Conservation (phyloP, 2,329 filamentous ascomycete genomes). For the Beauveria bassiana region DNA sequence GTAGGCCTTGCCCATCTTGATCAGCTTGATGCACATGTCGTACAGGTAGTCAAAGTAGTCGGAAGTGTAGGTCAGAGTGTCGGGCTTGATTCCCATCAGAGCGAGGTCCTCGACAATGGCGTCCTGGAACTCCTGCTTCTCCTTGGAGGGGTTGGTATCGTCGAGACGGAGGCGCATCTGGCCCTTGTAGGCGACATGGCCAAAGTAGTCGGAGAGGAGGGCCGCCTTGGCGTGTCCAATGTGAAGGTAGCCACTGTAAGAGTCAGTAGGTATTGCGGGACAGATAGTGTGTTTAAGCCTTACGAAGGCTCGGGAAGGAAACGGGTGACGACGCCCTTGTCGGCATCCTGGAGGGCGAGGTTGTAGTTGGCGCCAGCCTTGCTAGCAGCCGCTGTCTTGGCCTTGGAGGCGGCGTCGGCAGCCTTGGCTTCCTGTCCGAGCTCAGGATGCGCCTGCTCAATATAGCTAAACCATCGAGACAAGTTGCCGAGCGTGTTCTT, state of each 20-base stretch:
- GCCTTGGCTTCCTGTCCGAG: slow-evolving; percentile 62
- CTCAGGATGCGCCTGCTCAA: slow-evolving; percentile 76
- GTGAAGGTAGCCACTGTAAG: slow-evolving; percentile 68
- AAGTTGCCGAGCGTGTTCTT: slow-evolving; percentile 71
- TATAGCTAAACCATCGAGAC: slow-evolving; percentile 77
- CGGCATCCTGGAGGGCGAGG: slow-evolving; percentile 74
- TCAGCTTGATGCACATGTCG: slow-evolving; percentile 74
- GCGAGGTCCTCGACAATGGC: slow-evolving; percentile 86
- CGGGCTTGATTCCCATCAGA: slow-evolving; percentile 86
- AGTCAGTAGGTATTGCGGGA: slow-evolving; percentile 7
- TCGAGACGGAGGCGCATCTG: slow-evolving; percentile 89
- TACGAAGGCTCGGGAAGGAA: slow-evolving; percentile 92
- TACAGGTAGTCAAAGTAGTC: slow-evolving; percentile 95
- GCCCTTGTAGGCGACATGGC: slow-evolving; percentile 85
- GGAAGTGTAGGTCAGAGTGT: slow-evolving; percentile 80
- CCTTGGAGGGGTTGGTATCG: slow-evolving; percentile 94
- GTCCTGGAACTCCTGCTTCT: slow-evolving; percentile 95
- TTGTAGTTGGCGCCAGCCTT: slow-evolving; percentile 84
- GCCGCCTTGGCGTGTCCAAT: slow-evolving; percentile 95
- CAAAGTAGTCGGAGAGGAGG: slow-evolving; percentile 92
- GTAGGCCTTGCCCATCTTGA: slow-evolving; percentile 82
- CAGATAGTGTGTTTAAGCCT: slow-evolving; percentile 23
- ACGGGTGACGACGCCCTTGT: slow-evolving; percentile 82
- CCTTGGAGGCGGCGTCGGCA: slow-evolving; percentile 59
- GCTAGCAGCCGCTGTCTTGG: slow-evolving; percentile 60